These are phyloP conservation scores for Solanum bukasovii DNA, from an alignment of 257 asterid species.

Conservation along the genomic window DNA sequence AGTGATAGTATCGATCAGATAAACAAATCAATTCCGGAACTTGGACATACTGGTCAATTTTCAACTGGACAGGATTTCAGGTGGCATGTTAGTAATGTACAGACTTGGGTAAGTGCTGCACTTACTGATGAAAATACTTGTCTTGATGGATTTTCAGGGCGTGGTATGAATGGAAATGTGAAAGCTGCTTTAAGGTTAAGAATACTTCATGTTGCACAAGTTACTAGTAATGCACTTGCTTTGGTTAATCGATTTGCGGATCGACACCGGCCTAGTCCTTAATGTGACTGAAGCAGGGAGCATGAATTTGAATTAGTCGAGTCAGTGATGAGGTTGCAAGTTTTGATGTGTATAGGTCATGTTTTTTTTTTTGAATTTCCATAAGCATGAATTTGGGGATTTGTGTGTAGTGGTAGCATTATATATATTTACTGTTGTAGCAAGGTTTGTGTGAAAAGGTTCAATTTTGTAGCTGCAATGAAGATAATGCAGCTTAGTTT, in stretches of 20 bases:
- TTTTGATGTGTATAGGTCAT: neutral
- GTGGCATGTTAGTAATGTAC: slow-evolving; percentile 64
- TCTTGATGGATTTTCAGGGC: slow-evolving; percentile 26
- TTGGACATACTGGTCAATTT: slow-evolving; percentile 19
- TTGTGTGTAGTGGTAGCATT: neutral
- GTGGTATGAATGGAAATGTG: slow-evolving; percentile 22
- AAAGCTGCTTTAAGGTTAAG: slow-evolving; percentile 24
- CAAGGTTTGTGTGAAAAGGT: neutral
- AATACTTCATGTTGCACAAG: slow-evolving; percentile 29
- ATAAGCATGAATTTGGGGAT: neutral
- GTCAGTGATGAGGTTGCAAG: neutral
- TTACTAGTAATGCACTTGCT: slow-evolving; percentile 50
- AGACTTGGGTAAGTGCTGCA: slow-evolving; percentile 65
- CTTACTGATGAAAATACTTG: slow-evolving; percentile 42
- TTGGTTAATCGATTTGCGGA: slow-evolving; percentile 45
- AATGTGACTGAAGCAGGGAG: neutral
- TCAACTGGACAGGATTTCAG: slow-evolving; percentile 22
- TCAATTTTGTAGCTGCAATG: neutral
- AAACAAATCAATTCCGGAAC: slow-evolving; percentile 38
- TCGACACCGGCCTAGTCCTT: neutral
- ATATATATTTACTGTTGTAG: neutral
- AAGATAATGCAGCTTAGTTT: neutral
- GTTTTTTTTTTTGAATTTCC: neutral
- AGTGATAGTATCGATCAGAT: slow-evolving; percentile 43
- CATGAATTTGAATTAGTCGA: neutral